Evolutionary conservation across 2,329 filamentous ascomycete species (phyloP).

Genomic region (Hymenoscyphus fructigenus): DNA sequence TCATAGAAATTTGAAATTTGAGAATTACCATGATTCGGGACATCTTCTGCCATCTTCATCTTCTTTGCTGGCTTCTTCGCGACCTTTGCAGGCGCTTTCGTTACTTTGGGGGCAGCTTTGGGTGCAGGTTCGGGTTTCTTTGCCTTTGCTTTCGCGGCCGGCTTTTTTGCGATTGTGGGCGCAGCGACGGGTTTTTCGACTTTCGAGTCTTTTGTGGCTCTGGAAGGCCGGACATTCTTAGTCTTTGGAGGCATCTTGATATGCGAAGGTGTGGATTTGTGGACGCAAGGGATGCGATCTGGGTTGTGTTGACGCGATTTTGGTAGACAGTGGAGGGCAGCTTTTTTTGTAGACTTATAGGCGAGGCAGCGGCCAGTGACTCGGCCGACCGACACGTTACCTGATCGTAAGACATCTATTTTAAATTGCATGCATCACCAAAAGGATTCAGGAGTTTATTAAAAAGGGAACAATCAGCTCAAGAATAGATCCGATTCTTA

Average conservation of each 20-base stretch:
- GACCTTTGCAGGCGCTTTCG: background rate
- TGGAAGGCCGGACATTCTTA: background rate
- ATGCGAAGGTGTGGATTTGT: too few relatives aligned
- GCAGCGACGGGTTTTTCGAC: background rate
- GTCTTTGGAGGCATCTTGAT: slow-evolving; percentile 2
- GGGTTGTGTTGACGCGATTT: too few relatives aligned
- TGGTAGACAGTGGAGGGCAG: too few relatives aligned
- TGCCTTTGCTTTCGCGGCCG: background rate
- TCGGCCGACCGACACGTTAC: too few relatives aligned
- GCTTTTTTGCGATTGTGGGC: background rate
- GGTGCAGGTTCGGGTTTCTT: background rate
- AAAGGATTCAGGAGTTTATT: too few relatives aligned
- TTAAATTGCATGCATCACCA: too few relatives aligned
- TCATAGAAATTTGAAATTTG: background rate
- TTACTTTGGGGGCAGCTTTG: background rate
- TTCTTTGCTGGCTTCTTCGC: background rate
- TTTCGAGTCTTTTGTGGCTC: background rate
- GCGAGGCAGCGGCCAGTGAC: too few relatives aligned
- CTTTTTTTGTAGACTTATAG: too few relatives aligned
- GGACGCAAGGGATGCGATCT: too few relatives aligned
- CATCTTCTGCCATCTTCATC: background rate
- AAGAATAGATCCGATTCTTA: too few relatives aligned
- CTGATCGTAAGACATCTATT: too few relatives aligned
- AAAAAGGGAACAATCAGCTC: too few relatives aligned
- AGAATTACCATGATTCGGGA: background rate